Evolutionary conservation across 2,329 filamentous ascomycete species (phyloP), one percentile per base, ranked within the genome.

Genomic region (Colletotrichum gigasporum): DNA sequence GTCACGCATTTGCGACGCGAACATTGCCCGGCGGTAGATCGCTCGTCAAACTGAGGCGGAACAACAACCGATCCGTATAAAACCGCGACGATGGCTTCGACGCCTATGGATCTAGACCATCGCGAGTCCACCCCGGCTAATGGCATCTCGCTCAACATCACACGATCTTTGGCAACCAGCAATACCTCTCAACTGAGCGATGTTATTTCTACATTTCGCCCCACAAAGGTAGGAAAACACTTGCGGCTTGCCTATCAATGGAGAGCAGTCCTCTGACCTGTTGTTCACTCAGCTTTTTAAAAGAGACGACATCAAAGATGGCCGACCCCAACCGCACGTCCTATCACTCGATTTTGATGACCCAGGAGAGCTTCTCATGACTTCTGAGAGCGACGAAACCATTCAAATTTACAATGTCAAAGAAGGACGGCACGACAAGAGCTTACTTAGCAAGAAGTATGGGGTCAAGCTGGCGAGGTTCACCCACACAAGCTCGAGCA

Each of bases 261-360:
- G 58, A 64, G 66, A 44, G 60, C 64, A 42, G 62, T 50, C 50
- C 52, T 41, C 59, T 34, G 32, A 20, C 58, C 11, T 35, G 47
- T 26, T 20, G 28, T 60, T 45, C 22, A 24, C 51, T 24, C 24
- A 89, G 84, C 84, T 90, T 16, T 90, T 91, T 69, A 82, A 82
- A 45, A 83, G 87, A 63, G 83, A 88, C 41, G 84, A 87, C 65
- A 69, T 82, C 39, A 86, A 85, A 70, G 84, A 85, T 47, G 78
- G 78, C 61, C 79, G 80, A 62, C 77, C 82, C 9, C 81, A 83
- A 52, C 87, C 90, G 4, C 85, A 89, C 68, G 88, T 97, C 64
- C 91, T 96, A 8, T 98, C 95, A 2, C 87, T 99, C 71, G 95
- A 99, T 81, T 99, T 97, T 75, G 94, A 98, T 77, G 94, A 98